phyloP scores from a whole-genome alignment of 2,329 filamentous ascomycete species.

The Fusarium sp. region DNA sequence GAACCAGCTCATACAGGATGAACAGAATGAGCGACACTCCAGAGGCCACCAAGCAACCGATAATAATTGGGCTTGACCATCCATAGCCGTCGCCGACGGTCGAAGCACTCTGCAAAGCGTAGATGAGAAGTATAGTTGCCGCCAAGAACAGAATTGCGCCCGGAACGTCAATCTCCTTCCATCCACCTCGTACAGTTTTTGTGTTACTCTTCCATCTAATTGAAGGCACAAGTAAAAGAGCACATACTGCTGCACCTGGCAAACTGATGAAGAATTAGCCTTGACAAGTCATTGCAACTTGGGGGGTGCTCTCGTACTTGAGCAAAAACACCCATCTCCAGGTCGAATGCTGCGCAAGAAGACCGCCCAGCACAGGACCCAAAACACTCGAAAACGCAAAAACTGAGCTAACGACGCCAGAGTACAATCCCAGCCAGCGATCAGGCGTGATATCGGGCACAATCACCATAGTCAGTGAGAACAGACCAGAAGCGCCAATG shows the following conservation, averaged over 20 bases:
- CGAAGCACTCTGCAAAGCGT: neutral
- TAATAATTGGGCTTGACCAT: neutral
- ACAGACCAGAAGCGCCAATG: neutral
- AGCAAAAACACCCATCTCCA: conserved; percentile 22
- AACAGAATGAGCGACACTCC: neutral
- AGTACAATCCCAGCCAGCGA: neutral
- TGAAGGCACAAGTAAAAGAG: neutral
- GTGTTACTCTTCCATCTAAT: neutral
- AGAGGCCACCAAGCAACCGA: neutral
- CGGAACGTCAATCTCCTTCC: neutral
- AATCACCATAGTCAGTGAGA: neutral
- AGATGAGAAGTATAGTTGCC: neutral
- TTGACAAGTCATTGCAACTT: neutral
- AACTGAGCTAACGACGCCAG: neutral
- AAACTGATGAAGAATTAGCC: neutral
- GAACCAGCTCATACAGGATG: neutral
- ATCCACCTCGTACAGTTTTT: neutral
- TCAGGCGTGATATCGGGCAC: neutral
- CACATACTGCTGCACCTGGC: neutral
- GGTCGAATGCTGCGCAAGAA: conserved; percentile 11
- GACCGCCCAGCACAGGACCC: conserved; percentile 8
- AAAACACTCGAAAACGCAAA: conserved; percentile 16
- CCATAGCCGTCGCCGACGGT: neutral
- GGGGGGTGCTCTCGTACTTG: neutral
- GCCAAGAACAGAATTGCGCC: neutral